phyloP scores from a whole-genome alignment of 164 flowering plant genomes.

The Magnolia officinalis region DNA sequence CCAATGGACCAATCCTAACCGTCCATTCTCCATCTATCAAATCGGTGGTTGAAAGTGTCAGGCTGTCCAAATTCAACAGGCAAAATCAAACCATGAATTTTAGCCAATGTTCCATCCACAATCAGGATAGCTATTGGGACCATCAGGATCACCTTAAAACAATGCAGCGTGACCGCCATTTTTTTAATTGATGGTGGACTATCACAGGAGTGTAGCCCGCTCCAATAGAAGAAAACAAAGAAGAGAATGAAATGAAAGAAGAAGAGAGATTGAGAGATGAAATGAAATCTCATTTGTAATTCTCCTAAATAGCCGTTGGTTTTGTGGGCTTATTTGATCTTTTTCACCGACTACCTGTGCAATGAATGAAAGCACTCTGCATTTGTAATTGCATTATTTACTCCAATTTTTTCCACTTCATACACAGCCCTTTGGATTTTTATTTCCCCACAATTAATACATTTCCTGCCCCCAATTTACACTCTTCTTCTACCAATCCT shows the following conservation, averaged over 20 bases:
- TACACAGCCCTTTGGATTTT: constrained; percentile 29
- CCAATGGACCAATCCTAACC: no score
- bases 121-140: neutral
- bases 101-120: no score
- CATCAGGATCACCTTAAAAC: neutral
- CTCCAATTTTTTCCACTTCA: constrained; percentile 30
- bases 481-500: constrained; percentile 51
- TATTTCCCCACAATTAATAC: constrained; percentile 65
- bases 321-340: neutral
- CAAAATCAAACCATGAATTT: no score
- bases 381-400: constrained; percentile 51
- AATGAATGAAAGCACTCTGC: constrained; percentile 51
- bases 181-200: no score
- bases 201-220: neutral
- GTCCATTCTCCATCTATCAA: no score
- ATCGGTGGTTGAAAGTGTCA: no score
- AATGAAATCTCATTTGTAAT: neutral
- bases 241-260: neutral
- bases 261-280: neutral
- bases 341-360: constrained; percentile 23
- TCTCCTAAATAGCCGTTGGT: neutral
- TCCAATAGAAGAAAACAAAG: neutral
- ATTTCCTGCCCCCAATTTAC: constrained; percentile 43
- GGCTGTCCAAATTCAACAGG: no score
- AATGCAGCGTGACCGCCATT: neutral